A percentile compares a stretch with the other conserved stretches of the same genome.
Evolutionary conservation across 495 filamentous ascomycete genomes (phyloP).

Genomic region (Neurospora tetraspora): DNA sequence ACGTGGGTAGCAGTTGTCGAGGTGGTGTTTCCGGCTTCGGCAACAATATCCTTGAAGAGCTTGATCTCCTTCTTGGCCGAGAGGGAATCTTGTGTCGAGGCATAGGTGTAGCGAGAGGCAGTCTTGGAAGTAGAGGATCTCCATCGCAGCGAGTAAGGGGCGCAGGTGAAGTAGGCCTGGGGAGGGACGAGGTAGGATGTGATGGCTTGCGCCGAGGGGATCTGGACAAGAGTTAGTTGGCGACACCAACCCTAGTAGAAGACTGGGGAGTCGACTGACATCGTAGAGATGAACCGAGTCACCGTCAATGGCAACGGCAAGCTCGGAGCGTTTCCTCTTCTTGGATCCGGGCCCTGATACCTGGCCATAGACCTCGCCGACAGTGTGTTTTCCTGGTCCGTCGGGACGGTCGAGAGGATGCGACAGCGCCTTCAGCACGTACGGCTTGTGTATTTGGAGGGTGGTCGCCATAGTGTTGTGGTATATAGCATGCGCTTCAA

Average conservation of each 20-base stretch:
- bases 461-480: slow-evolving; percentile 37
- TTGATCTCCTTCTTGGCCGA: slow-evolving; percentile 32
- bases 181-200: slow-evolving; percentile 82
- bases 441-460: slow-evolving; percentile 45
- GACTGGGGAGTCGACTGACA: slow-evolving; percentile 39
- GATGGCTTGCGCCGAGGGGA: slow-evolving; percentile 67
- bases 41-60: slow-evolving; percentile 50
- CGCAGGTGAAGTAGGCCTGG: slow-evolving; percentile 65
- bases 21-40: slow-evolving; percentile 48
- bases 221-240: slow-evolving; percentile 36
- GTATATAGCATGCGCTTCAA: neutral
- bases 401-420: slow-evolving; percentile 47
- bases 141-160: slow-evolving; percentile 63
- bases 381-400: slow-evolving; percentile 45
- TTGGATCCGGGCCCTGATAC: slow-evolving; percentile 47
- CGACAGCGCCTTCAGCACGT: slow-evolving; percentile 57
- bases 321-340: slow-evolving; percentile 77
- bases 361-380: slow-evolving; percentile 60
- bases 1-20: slow-evolving; percentile 16
- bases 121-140: slow-evolving; percentile 40
- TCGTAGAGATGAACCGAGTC: slow-evolving; percentile 90
- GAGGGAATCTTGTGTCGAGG: slow-evolving; percentile 29
- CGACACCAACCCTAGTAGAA: neutral
- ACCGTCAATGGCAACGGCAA: slow-evolving; percentile 80
- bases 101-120: slow-evolving; percentile 65